Conservation (phyloP, 495 filamentous ascomycete genomes). For the Parathielavia appendiculata region DNA sequence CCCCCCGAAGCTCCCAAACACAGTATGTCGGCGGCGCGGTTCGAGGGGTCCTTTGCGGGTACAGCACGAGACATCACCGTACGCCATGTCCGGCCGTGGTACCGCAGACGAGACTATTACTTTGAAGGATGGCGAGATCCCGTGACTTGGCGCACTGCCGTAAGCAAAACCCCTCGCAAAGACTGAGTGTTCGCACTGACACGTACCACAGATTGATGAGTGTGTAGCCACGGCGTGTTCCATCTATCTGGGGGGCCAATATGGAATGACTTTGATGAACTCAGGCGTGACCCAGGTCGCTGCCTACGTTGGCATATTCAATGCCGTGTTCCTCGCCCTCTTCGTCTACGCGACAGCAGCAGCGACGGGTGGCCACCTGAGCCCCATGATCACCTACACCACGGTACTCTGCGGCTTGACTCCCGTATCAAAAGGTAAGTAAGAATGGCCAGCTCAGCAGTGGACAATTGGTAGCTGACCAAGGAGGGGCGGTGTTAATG, state of each 20-base stretch:
- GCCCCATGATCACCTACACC: conserved; percentile 48
- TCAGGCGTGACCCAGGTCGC: conserved; percentile 27
- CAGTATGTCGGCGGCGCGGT: conserved; percentile 16
- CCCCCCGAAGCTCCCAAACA: too few species aligned
- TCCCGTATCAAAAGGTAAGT: conserved; percentile 39
- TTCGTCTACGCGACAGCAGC: conserved; percentile 51
- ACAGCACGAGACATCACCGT: conserved; percentile 8
- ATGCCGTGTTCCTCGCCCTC: conserved; percentile 41
- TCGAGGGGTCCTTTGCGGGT: conserved; percentile 23
- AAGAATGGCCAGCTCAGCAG: background rate
- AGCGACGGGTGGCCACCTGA: conserved; percentile 49
- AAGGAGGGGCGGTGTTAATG: conserved; percentile 39
- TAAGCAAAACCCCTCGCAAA: background rate
- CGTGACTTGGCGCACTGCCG: conserved; percentile 17
- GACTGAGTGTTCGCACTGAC: background rate
- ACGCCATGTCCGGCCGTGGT: conserved; percentile 14
- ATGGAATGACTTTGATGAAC: conserved; percentile 27
- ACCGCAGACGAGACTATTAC: conserved; percentile 17
- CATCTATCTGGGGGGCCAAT: conserved; percentile 29
- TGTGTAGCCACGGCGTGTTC: conserved; percentile 22
- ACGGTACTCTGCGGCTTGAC: conserved; percentile 49
- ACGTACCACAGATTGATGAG: conserved; percentile 26
- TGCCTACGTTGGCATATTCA: conserved; percentile 42
- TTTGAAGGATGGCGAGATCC: conserved; percentile 23
- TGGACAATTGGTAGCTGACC: background rate